These are phyloP conservation scores for Phytophthora palmivora DNA, from an alignment of 352 stramenopile species.

Conservation along the genomic window DNA sequence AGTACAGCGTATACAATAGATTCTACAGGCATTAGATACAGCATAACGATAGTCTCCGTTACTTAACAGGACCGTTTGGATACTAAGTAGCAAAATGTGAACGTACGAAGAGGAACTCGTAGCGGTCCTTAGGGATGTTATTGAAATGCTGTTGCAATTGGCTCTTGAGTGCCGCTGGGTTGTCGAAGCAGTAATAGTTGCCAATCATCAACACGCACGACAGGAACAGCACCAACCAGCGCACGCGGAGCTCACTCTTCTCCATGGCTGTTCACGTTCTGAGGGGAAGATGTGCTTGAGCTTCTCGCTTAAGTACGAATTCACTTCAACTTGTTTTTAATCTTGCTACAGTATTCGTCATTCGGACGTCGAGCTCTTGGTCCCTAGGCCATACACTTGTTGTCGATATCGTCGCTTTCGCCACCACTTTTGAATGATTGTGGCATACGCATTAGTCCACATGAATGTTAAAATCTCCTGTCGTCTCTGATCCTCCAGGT, in stretches of 20 bases:
- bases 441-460: slow-evolving; percentile 82
- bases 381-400: not conserved
- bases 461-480: slow-evolving; percentile 58
- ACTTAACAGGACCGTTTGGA: not conserved
- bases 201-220: slow-evolving; percentile 91
- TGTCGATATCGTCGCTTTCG: slow-evolving; percentile 14
- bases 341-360: not conserved
- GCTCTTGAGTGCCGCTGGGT: slow-evolving; percentile 87
- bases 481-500: slow-evolving; percentile 62
- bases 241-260: slow-evolving; percentile 77
- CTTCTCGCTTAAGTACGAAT: slow-evolving; percentile 32
- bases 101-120: slow-evolving; percentile 85
- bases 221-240: slow-evolving; percentile 89
- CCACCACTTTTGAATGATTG: slow-evolving; percentile 72
- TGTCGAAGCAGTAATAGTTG: slow-evolving; percentile 94
- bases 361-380: too few relatives aligned
- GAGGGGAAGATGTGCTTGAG: slow-evolving; percentile 2
- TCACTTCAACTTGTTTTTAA: slow-evolving; percentile 6
- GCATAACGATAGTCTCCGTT: slow-evolving; percentile 5
- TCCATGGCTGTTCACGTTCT: slow-evolving; percentile 39
- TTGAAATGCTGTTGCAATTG: slow-evolving; percentile 89
- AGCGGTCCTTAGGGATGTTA: slow-evolving; percentile 72
- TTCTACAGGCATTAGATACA: slow-evolving; percentile 62
- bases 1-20: slow-evolving; percentile 94
- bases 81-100: not conserved